A percentile compares a stretch with the other conserved stretches of the same genome.
These are phyloP conservation scores for Colletotrichum lentis DNA, from an alignment of 2,329 filamentous ascomycete genomes.

Conservation along the genomic window DNA sequence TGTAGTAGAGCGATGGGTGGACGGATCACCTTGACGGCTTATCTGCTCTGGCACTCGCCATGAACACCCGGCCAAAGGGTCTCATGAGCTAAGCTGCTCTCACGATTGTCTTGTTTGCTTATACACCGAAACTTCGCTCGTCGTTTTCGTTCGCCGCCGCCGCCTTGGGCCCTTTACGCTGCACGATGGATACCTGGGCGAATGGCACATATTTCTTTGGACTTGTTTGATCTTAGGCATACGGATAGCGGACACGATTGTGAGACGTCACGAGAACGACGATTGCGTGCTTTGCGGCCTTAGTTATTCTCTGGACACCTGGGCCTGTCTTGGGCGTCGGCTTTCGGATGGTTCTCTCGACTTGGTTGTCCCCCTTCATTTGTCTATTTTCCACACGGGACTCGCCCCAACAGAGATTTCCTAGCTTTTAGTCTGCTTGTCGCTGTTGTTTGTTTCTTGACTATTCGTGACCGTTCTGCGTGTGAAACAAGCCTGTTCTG, in stretches of 20 bases:
- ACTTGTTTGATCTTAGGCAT: conserved; percentile 39
- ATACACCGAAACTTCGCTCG: conserved; percentile 14
- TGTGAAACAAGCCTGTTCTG: conserved; percentile 28
- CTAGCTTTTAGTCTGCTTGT: conserved; percentile 35
- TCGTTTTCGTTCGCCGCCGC: conserved; percentile 31
- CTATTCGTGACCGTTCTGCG: conserved; percentile 31
- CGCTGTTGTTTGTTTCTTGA: conserved; percentile 24
- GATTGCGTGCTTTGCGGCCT: conserved; percentile 33
- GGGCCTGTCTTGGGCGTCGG: conserved; percentile 35
- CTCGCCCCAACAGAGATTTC: conserved; percentile 37
- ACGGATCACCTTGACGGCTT: conserved; percentile 18
- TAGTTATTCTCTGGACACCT: conserved; percentile 27
- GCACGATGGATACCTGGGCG: conserved; percentile 38
- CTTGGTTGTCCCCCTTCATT: conserved; percentile 31
- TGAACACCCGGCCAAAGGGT: not conserved
- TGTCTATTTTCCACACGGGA: conserved; percentile 34
- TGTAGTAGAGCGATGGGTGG: conserved; percentile 29
- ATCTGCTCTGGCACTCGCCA: not conserved
- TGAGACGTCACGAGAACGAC: conserved; percentile 37
- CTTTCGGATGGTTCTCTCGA: conserved; percentile 29
- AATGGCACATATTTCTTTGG: conserved; percentile 37
- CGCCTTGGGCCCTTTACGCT: conserved; percentile 35
- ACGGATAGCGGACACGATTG: conserved; percentile 38
- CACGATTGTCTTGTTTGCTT: conserved; percentile 29
- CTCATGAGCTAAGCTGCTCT: conserved; percentile 8